Percentiles rank a stretch among this genome's conserved stretches.
Evolutionary conservation across 441 rosid species (phyloP).

Genomic region (Lepidium campestre): DNA sequence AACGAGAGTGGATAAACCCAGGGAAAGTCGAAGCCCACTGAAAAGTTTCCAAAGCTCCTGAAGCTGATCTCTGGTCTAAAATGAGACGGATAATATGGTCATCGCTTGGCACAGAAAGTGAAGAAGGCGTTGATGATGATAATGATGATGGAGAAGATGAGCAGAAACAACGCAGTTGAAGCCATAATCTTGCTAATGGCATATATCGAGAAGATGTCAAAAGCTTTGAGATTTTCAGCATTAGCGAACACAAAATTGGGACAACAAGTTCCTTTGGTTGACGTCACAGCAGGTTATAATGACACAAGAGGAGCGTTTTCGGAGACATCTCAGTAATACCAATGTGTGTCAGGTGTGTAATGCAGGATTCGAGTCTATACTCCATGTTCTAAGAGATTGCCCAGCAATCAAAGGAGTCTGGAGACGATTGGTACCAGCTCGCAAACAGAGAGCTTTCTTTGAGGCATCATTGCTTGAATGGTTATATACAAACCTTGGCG

Average conservation of each 20-base stretch:
- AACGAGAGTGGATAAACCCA: constrained; percentile 61
- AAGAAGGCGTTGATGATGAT: constrained; percentile 18
- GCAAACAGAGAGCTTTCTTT: too few species aligned
- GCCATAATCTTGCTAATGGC: background rate
- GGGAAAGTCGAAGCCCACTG: constrained; percentile 69
- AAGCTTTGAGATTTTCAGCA: constrained; percentile 20
- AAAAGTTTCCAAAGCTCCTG: constrained; percentile 61
- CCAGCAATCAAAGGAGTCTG: too few species aligned
- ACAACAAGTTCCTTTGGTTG: too few species aligned
- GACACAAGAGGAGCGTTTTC: too few species aligned
- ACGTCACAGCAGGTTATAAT: too few species aligned
- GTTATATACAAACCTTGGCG: too few species aligned
- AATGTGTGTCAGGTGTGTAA: too few species aligned
- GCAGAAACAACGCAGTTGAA: constrained; percentile 13
- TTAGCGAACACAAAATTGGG: background rate
- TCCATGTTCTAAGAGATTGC: too few species aligned
- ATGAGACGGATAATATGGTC: constrained; percentile 60
- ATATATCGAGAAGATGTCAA: constrained; percentile 5
- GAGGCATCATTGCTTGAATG: too few species aligned
- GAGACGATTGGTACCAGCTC: too few species aligned
- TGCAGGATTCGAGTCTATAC: too few species aligned
- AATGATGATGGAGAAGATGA: constrained; percentile 17
- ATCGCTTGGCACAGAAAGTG: constrained; percentile 42
- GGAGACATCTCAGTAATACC: too few species aligned
- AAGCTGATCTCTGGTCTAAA: constrained; percentile 63